These are phyloP conservation scores for Sporothrix mexicana DNA, from an alignment of 2,329 filamentous ascomycete genomes.

Conservation along the genomic window DNA sequence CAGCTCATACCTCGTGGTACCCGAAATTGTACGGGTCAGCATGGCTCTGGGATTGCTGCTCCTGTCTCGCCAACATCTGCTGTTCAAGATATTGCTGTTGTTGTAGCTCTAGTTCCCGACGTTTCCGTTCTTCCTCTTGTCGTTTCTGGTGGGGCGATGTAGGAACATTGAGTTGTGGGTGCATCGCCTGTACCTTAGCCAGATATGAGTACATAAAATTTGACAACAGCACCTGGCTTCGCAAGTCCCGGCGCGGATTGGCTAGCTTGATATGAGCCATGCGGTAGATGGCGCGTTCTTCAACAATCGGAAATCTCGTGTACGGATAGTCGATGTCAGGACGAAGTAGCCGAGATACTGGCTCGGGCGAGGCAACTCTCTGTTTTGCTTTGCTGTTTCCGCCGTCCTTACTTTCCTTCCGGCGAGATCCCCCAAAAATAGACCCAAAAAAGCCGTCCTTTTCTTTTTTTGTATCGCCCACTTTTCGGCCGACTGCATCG, in stretches of 20 bases:
- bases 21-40: slow-evolving; percentile 46
- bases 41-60: slow-evolving; percentile 38
- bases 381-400: slow-evolving; percentile 75
- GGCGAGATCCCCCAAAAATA: slow-evolving; percentile 88
- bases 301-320: slow-evolving; percentile 91
- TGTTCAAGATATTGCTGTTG: slow-evolving; percentile 43
- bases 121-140: slow-evolving; percentile 54
- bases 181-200: slow-evolving; percentile 98
- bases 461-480: slow-evolving; percentile 80
- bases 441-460: slow-evolving; percentile 94
- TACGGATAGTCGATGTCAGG: slow-evolving; percentile 95
- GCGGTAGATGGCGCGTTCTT: slow-evolving; percentile 95
- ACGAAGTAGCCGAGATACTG: slow-evolving; percentile 70
- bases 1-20: slow-evolving; percentile 46
- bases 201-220: slow-evolving; percentile 99
- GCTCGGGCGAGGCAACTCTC: slow-evolving; percentile 80
- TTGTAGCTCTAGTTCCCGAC: slow-evolving; percentile 54
- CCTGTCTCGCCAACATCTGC: slow-evolving; percentile 37
- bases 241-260: slow-evolving; percentile 89
- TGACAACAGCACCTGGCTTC: slow-evolving; percentile 93
- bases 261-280: slow-evolving; percentile 99
- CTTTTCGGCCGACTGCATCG: slow-evolving; percentile 71
- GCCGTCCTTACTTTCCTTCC: slow-evolving; percentile 79
- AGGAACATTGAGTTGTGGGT: slow-evolving; percentile 92
- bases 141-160: slow-evolving; percentile 67